These are phyloP conservation scores for Eustoma russellianum DNA, from an alignment of 257 asterid species.

Conservation along the genomic window DNA sequence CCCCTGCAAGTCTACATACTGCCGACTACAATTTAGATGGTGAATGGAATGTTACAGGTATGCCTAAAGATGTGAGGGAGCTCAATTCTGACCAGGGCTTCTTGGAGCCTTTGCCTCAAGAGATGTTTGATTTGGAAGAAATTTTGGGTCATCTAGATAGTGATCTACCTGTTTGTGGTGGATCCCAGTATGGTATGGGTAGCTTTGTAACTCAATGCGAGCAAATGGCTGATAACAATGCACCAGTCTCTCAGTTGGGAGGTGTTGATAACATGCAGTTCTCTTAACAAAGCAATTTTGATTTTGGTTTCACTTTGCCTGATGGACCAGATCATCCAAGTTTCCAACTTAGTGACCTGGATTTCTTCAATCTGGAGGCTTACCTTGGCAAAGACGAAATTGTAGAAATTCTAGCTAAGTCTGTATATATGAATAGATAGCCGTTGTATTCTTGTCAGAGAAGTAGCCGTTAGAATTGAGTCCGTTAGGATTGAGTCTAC, in stretches of 20 bases:
- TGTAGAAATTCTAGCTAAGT: too few species aligned
- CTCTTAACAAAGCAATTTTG: slow-evolving; percentile 16
- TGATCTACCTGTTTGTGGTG: background rate
- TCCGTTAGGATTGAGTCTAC: too few species aligned
- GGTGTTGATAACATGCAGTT: slow-evolving; percentile 6
- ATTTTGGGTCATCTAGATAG: slow-evolving; percentile 31
- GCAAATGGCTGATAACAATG: background rate
- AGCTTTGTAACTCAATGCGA: background rate
- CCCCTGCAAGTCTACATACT: background rate
- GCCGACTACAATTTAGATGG: background rate
- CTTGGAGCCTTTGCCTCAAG: slow-evolving; percentile 20
- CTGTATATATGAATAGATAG: too few species aligned
- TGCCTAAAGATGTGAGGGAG: background rate
- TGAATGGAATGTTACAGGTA: background rate
- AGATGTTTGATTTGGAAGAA: slow-evolving; percentile 54
- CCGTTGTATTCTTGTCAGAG: too few species aligned
- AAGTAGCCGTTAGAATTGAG: too few species aligned
- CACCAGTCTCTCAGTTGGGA: background rate
- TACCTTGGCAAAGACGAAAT: too few species aligned
- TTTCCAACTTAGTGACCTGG: slow-evolving; percentile 27
- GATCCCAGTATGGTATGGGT: background rate
- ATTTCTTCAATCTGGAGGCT: slow-evolving; percentile 26
- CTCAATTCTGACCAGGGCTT: slow-evolving; percentile 1
- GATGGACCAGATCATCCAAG: slow-evolving; percentile 49
- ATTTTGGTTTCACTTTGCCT: slow-evolving; percentile 35